Evolutionary conservation across 2,329 filamentous ascomycete genomes (phyloP), one percentile per base, ranked within the genome.

Genomic region (Immersiporthe knoxdaviesiana): DNA sequence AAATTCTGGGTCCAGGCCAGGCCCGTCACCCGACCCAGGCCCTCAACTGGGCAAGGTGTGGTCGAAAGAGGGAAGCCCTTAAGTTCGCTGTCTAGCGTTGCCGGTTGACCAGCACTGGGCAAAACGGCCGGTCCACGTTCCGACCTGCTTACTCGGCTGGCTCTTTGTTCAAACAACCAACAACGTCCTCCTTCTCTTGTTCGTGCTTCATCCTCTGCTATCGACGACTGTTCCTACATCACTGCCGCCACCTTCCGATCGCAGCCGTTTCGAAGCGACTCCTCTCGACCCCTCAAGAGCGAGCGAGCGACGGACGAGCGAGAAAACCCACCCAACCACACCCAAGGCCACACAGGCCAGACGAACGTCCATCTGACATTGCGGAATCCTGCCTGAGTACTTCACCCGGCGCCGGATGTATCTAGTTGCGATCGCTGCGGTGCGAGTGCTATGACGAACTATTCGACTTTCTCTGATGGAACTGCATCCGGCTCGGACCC

Each of bases 391-490:
- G 16, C n/a, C 58, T 44, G n/a, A 18, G 50, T 11, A 32, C 27
- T 8, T 24, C 41, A 18, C 39, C 18, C 24, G n/a, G 39, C 56
- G 56, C 41, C 47, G 65, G 11, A 66, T 30, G 27, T 8, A 18
- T 24, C n/a, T 50, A 58, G 59, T 35, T 52, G 54, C 47, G 30
- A 44, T 56, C 27, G 54, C 41, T 62, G 47, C 41, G 41, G 66
- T 54, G 30, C 66, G 62, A 47, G 67, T 69, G 79, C 79, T 80
- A 88, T 88, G 86, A 83, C 84, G 77, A 84, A 83, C 73, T 87
- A 88, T 76, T 83, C 82, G 66, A 84, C 82, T 67, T 84, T 88
- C 71, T 77, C 83, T 77, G 79, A 85, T 83, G 83, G 80, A 76
- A 81, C 77, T 76, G 77, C 79, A 77, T 79, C 80, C 39, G 75